A percentile compares a stretch with the other conserved stretches of the same genome.
Conservation (phyloP, 257 asterid species). For the Solanum pimpinellifolium region DNA sequence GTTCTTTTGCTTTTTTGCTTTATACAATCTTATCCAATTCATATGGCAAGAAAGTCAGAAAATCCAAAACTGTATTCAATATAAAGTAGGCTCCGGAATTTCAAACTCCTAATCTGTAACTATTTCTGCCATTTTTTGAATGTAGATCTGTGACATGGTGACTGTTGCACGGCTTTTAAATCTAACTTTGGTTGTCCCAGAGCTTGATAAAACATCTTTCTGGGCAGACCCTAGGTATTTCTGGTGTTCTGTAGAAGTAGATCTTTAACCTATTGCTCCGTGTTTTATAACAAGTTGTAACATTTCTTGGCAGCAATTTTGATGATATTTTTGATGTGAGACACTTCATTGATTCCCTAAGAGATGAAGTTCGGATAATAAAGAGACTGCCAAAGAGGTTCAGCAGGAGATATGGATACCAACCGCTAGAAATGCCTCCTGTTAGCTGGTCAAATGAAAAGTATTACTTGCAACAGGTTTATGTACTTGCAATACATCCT, state of each 20-base stretch:
- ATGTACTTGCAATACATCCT: constrained; percentile 1
- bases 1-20: background rate
- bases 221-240: constrained; percentile 98
- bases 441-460: constrained; percentile 94
- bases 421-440: constrained; percentile 77
- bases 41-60: background rate
- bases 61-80: background rate
- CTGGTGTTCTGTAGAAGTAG: background rate
- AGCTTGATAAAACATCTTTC: constrained; percentile 92
- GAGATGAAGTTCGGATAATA: constrained; percentile 78
- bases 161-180: constrained; percentile 78
- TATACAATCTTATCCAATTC: background rate
- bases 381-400: constrained; percentile 74
- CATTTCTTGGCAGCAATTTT: constrained; percentile 44
- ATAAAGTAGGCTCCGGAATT: background rate
- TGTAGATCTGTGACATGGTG: constrained; percentile 98
- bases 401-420: constrained; percentile 46
- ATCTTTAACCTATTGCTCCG: background rate
- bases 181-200: constrained; percentile 86
- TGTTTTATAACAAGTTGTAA: background rate
- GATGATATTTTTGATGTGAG: constrained; percentile 80
- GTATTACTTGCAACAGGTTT: constrained; percentile 86
- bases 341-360: constrained; percentile 75
- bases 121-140: constrained; percentile 1
- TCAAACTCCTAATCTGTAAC: background rate